Percentiles rank a stretch among this genome's conserved stretches.
phyloP scores from a whole-genome alignment of 352 stramenopile species.

The Phytophthora sansomeana region DNA sequence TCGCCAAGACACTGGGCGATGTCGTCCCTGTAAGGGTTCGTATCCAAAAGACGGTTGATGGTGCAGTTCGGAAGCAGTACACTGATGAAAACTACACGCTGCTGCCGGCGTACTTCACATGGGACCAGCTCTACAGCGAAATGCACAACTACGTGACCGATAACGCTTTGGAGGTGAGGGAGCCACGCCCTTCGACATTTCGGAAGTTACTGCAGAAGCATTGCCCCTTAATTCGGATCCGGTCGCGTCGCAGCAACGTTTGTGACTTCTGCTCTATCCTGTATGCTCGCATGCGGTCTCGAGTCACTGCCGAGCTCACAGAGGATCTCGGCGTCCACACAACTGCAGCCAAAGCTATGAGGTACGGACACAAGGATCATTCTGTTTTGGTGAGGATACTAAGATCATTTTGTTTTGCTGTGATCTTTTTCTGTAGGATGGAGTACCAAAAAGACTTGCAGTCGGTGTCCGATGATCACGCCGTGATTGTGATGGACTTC shows the following conservation, averaged over 20 bases:
- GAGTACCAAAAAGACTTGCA: slow-evolving; percentile 23
- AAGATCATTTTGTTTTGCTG: slow-evolving; percentile 22
- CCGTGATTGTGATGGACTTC: slow-evolving; percentile 10
- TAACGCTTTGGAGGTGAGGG: background rate
- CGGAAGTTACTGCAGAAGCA: slow-evolving; percentile 3
- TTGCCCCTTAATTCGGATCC: slow-evolving; percentile 15
- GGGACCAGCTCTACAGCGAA: slow-evolving; percentile 18
- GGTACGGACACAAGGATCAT: slow-evolving; percentile 6
- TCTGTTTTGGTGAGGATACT: too few species aligned
- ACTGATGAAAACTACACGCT: too few species aligned
- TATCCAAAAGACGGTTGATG: too few species aligned
- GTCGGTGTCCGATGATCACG: background rate
- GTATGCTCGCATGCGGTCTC: too few species aligned
- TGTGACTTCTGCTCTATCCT: too few species aligned
- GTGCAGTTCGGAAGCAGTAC: too few species aligned
- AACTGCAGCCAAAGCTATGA: slow-evolving; percentile 4
- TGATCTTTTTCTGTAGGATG: slow-evolving; percentile 2
- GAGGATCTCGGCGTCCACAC: too few species aligned
- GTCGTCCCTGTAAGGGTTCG: too few species aligned
- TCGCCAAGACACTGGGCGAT: too few species aligned
- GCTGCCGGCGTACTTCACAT: slow-evolving; percentile 27
- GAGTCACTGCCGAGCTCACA: too few species aligned
- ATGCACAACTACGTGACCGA: slow-evolving; percentile 24
- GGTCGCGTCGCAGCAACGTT: too few species aligned
- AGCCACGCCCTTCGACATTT: slow-evolving; percentile 5